phyloP scores from a whole-genome alignment of 371 early-diverging fungal species.

The Cladochytrium tenue region DNA sequence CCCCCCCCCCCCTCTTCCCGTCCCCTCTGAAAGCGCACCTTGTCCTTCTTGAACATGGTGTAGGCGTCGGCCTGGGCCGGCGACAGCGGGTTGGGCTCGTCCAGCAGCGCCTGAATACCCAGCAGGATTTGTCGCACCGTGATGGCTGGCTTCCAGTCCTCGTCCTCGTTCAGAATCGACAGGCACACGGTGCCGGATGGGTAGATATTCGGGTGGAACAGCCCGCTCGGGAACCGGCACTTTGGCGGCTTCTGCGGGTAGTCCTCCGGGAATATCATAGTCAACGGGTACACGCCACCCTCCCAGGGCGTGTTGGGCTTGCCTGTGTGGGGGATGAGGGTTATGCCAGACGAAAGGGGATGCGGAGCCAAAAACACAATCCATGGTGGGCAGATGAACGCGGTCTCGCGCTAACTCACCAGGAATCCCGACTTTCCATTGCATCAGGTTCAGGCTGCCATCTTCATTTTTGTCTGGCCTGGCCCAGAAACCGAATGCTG shows the following conservation, averaged over 20 bases:
- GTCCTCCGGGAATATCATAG: slow-evolving; percentile 87
- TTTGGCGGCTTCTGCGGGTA: slow-evolving; percentile 64
- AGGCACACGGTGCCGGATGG: slow-evolving; percentile 98
- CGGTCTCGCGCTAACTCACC: slow-evolving; percentile 64
- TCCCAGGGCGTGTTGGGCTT: slow-evolving; percentile 91
- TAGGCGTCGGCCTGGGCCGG: slow-evolving; percentile 97
- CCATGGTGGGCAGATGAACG: not conserved
- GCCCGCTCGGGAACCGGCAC: slow-evolving; percentile 74
- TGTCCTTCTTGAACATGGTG: slow-evolving; percentile 74
- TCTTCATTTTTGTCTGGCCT: slow-evolving; percentile 81
- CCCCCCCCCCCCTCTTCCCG: too few relatives aligned
- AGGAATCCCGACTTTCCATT: slow-evolving; percentile 94
- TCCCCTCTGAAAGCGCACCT: too few relatives aligned
- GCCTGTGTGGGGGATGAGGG: slow-evolving; percentile 41
- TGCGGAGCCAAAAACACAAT: not conserved
- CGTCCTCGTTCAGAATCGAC: slow-evolving; percentile 95
- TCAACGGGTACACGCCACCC: slow-evolving; percentile 89
- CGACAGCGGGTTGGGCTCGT: slow-evolving; percentile 93
- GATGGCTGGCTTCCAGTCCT: slow-evolving; percentile 97
- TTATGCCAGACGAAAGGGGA: not conserved
- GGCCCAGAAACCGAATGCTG: slow-evolving; percentile 60
- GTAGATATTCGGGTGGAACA: slow-evolving; percentile 99
- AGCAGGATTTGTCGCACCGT: slow-evolving; percentile 93
- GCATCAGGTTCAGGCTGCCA: slow-evolving; percentile 80
- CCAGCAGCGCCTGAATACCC: slow-evolving; percentile 78